Evolutionary conservation across 169 alveolate genomes (phyloP).

Genomic region (Perkinsus chesapeaki): DNA sequence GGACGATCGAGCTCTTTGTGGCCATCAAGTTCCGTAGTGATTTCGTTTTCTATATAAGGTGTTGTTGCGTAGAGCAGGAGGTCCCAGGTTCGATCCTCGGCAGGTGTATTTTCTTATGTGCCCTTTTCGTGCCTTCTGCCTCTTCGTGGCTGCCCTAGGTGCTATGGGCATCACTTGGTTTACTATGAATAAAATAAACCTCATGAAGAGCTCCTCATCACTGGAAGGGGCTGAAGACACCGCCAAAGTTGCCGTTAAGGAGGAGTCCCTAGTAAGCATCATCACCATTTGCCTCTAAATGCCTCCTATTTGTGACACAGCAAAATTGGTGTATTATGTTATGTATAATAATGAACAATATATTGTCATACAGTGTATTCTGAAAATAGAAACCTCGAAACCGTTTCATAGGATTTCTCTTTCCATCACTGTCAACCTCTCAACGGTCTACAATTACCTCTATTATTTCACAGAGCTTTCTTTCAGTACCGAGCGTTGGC

Average conservation of each 20-base stretch:
- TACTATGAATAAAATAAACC: not conserved
- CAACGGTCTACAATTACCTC: not conserved
- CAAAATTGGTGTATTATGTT: too few relatives aligned
- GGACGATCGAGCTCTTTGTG: not conserved
- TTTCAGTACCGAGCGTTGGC: not conserved
- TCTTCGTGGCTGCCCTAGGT: not conserved
- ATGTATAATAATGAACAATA: too few relatives aligned
- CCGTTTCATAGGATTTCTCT: too few relatives aligned
- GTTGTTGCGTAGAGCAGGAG: not conserved
- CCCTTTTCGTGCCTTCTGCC: not conserved
- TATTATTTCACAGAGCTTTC: not conserved
- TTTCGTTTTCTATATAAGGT: not conserved
- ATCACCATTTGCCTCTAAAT: too few relatives aligned
- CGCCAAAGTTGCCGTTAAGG: not conserved
- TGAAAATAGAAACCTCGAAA: too few relatives aligned
- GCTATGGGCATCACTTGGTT: not conserved
- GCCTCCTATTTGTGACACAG: too few relatives aligned
- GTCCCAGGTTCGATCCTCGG: not conserved
- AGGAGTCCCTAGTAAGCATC: not conserved
- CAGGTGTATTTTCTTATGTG: not conserved
- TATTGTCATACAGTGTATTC: too few relatives aligned
- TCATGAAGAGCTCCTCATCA: not conserved
- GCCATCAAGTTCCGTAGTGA: not conserved
- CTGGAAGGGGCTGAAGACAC: not conserved
- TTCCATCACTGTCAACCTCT: not conserved